A percentile compares a stretch with the other conserved stretches of the same genome.
Conservation (phyloP, 2,329 filamentous ascomycete species). For the Xylariaceae sp. region DNA sequence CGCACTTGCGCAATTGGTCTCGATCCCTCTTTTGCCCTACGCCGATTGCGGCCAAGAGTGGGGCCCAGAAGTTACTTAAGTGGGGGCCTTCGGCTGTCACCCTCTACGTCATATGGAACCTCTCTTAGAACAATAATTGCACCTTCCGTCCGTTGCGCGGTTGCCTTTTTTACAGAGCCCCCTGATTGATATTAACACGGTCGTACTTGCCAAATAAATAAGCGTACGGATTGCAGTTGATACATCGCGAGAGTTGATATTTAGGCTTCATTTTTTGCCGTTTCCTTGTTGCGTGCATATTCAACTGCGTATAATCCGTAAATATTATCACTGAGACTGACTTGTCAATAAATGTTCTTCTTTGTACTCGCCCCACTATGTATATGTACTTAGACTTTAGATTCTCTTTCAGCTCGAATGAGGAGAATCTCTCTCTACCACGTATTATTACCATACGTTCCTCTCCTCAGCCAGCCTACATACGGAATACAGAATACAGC, state of each 20-base stretch:
- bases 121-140: neutral
- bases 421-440: too few species aligned
- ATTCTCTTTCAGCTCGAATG: too few species aligned
- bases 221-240: too few species aligned
- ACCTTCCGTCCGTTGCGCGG: neutral
- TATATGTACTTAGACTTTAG: too few species aligned
- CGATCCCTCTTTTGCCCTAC: neutral
- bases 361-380: too few species aligned
- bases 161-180: neutral
- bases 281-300: neutral
- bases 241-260: neutral
- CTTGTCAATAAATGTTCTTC: too few species aligned
- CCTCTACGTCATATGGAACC: neutral
- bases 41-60: neutral
- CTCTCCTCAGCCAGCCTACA: too few species aligned
- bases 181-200: neutral
- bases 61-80: neutral
- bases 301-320: too few species aligned
- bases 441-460: too few species aligned
- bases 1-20: neutral
- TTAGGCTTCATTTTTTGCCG: neutral
- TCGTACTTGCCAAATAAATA: neutral
- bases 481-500: too few species aligned
- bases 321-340: too few species aligned
- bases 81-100: neutral